Evolutionary conservation across 176 grass and related monocot genomes (phyloP), one percentile per base, ranked within the genome.

Genomic region (Elaeis guineensis): DNA sequence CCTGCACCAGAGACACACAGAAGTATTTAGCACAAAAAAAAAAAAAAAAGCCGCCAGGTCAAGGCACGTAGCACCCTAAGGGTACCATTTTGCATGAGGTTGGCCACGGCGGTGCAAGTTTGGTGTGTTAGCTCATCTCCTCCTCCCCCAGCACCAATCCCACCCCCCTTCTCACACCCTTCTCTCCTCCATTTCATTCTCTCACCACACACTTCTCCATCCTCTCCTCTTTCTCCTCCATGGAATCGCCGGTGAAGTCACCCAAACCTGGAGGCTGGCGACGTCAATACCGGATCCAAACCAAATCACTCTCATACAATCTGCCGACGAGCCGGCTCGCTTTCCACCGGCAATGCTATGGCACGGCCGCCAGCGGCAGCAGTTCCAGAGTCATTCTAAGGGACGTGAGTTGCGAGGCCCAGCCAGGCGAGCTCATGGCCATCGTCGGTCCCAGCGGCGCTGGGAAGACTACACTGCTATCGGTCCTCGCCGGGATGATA

Each of bases 381-480:
- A 49, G 61, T 22, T 25, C 15, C 48, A 65, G 62, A 25, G 16
- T 16, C 21, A 25, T 65, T 51, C 62, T 65, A 49, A 67, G 77
- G 24, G 75, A 72, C 17, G 85, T 97, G 2, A 85, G 83, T 9
- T 97, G 93, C 73, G 85, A 97, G 50, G 87, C 59, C 18, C 73
- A 67, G 7, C 76, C 87, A 0, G 87, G 87, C 3, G 72, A 89
- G 82, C 61, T 92, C 52, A 72, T 91, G 53, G 90, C 86, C 2
- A 81, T 95, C 62, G 90, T 90, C 21, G 90, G 90, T 17, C 90
- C 90, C 2, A 90, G 93, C 63, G 87, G 93, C 0, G 81, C 93
- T 4, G 93, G 93, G 3, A 97, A 97, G 77, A 85, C 93, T 6
- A 92, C 93, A 20, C 76, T 98, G 59, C 85, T 98, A 5, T 73